Percentiles rank a stretch among this genome's conserved stretches.
phyloP scores from a whole-genome alignment of 2,329 filamentous ascomycete genomes.

The Ophiostoma pallidulum region DNA sequence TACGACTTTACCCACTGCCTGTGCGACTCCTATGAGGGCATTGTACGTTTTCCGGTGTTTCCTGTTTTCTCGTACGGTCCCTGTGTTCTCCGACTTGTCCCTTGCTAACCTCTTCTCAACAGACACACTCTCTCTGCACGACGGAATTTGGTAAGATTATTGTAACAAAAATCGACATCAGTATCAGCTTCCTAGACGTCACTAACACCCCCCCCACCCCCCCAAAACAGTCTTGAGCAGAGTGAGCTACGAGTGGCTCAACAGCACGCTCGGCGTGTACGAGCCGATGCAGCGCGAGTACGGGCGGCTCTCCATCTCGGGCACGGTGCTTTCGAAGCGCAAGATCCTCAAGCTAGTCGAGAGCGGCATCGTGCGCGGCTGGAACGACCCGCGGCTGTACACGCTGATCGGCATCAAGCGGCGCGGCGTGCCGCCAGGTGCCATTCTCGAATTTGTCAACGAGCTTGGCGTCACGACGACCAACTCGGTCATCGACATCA shows the following conservation, averaged over 20 bases:
- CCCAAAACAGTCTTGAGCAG: constrained; percentile 5
- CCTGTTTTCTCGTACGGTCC: too few species aligned
- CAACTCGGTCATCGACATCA: constrained; percentile 67
- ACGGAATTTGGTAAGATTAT: constrained; percentile 62
- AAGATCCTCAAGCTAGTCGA: constrained; percentile 73
- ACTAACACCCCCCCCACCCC: background rate
- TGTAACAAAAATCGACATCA: too few species aligned
- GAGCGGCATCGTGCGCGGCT: constrained; percentile 66
- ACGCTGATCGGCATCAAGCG: constrained; percentile 77
- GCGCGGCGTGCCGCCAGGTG: constrained; percentile 78
- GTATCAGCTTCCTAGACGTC: too few species aligned
- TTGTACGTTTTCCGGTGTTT: constrained; percentile 32
- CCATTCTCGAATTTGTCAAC: constrained; percentile 81
- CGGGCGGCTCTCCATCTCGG: constrained; percentile 59
- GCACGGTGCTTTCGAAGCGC: constrained; percentile 81
- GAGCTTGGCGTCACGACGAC: constrained; percentile 86
- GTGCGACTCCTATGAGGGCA: constrained; percentile 84
- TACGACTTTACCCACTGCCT: constrained; percentile 91
- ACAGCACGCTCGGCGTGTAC: constrained; percentile 72
- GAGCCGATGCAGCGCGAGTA: constrained; percentile 91
- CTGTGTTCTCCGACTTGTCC: too few species aligned
- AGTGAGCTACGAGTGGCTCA: constrained; percentile 82
- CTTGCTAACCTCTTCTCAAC: background rate
- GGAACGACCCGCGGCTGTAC: constrained; percentile 87
- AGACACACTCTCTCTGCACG: constrained; percentile 55